Conservation (phyloP, 2,329 filamentous ascomycete species). For the Simplicillium sp. region DNA sequence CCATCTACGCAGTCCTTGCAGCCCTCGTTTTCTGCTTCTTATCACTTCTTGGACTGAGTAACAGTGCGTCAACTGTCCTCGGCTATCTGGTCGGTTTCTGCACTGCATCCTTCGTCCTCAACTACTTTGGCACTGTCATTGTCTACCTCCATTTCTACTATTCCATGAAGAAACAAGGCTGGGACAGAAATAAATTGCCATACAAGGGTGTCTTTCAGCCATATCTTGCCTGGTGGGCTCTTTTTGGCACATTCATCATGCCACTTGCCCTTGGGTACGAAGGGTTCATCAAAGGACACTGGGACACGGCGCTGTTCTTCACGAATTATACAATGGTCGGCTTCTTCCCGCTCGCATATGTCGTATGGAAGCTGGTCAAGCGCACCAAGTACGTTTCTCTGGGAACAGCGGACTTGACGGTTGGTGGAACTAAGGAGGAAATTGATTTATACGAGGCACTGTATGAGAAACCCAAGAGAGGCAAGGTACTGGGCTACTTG, state of each 20-base stretch:
- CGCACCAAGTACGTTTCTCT: background rate
- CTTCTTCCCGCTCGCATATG: conserved; percentile 41
- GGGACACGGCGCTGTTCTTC: conserved; percentile 43
- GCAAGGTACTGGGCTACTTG: conserved; percentile 1
- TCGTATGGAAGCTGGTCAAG: conserved; percentile 36
- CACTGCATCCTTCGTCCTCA: conserved; percentile 35
- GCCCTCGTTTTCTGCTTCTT: conserved; percentile 10
- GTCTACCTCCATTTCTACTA: conserved; percentile 48
- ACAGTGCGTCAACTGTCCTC: conserved; percentile 45
- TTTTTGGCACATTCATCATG: conserved; percentile 41
- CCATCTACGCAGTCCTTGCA: conserved; percentile 10
- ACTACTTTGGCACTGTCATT: conserved; percentile 45
- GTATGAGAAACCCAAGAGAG: conserved; percentile 1
- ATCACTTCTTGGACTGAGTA: conserved; percentile 11
- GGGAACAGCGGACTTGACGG: background rate
- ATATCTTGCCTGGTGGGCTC: conserved; percentile 38
- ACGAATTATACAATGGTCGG: conserved; percentile 48
- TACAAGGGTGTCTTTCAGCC: conserved; percentile 54
- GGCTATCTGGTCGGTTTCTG: conserved; percentile 51
- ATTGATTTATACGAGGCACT: conserved; percentile 1
- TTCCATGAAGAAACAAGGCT: conserved; percentile 37
- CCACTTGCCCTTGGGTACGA: conserved; percentile 48
- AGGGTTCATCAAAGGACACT: conserved; percentile 40
- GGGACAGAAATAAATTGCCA: conserved; percentile 41
- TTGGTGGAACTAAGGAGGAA: background rate